Conservation (phyloP, 805 yeast species). For the Saturnispora serradocipensis region DNA sequence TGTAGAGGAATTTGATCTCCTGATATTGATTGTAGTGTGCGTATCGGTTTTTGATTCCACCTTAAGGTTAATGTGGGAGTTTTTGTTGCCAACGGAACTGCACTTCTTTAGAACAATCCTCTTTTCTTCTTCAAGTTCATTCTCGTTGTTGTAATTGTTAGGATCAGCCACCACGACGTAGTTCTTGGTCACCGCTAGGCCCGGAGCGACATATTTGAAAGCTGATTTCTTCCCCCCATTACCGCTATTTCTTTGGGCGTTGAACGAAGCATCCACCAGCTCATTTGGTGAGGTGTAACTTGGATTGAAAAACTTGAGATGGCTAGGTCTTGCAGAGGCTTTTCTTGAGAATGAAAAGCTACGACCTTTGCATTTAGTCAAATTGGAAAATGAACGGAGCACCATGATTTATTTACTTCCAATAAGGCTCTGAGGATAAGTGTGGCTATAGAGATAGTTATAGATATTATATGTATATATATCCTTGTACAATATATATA, state of each 20-base stretch:
- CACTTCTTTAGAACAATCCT: constrained; percentile 21
- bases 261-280: constrained; percentile 21
- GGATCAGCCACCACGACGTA: constrained; percentile 23
- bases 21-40: constrained; percentile 19
- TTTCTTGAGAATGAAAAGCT: constrained; percentile 14
- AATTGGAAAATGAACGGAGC: constrained; percentile 22
- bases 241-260: constrained; percentile 10
- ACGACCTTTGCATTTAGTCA: constrained; percentile 20
- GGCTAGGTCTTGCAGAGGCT: constrained; percentile 9
- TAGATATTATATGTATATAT: neutral
- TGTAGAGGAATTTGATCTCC: constrained; percentile 24
- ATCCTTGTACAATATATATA: neutral
- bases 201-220: constrained; percentile 20
- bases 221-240: constrained; percentile 15
- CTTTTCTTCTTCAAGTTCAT: constrained; percentile 4
- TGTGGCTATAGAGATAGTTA: neutral
- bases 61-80: constrained; percentile 24
- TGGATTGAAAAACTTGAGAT: constrained; percentile 25
- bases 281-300: constrained; percentile 26
- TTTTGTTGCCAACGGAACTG: constrained; percentile 20
- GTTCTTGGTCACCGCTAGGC: constrained; percentile 22
- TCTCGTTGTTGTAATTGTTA: constrained; percentile 12
- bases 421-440: too few species aligned
- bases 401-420: constrained; percentile 16
- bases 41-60: constrained; percentile 16